phyloP scores from a whole-genome alignment of 2,329 filamentous ascomycete species.

The Penicillium freii region DNA sequence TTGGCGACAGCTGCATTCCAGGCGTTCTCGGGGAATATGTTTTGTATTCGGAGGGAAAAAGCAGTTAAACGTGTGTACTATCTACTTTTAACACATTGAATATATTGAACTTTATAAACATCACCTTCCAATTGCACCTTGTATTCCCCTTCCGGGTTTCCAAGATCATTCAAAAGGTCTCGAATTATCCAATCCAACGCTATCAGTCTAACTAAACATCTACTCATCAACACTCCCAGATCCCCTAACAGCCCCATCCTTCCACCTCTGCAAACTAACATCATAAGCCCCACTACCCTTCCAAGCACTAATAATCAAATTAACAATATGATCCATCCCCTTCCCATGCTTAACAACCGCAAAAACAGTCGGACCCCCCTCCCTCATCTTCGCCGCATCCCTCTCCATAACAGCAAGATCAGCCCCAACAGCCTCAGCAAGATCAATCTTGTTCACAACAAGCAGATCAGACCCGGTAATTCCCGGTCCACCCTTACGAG shows the following conservation, averaged over 20 bases:
- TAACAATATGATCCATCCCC: constrained; percentile 81
- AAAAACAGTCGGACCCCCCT: constrained; percentile 93
- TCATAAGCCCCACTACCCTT: constrained; percentile 75
- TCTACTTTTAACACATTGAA: constrained; percentile 10
- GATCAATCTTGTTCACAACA: constrained; percentile 95
- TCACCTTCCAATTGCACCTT: not conserved
- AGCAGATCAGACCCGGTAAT: constrained; percentile 95
- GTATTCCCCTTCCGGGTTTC: not conserved
- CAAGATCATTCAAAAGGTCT: not conserved
- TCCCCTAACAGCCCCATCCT: constrained; percentile 38
- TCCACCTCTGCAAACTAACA: constrained; percentile 45
- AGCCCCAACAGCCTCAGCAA: constrained; percentile 85
- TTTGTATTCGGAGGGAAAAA: constrained; percentile 23
- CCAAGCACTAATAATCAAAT: constrained; percentile 88
- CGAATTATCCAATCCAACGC: not conserved
- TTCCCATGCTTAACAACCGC: constrained; percentile 94
- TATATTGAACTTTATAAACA: constrained; percentile 3
- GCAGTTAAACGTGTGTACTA: constrained; percentile 15
- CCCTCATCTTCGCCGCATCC: constrained; percentile 89
- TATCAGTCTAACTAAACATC: not conserved
- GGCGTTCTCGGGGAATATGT: constrained; percentile 23
- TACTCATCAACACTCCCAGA: constrained; percentile 38
- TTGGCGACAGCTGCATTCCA: constrained; percentile 27
- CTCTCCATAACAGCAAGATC: constrained; percentile 92
- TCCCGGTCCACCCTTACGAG: constrained; percentile 89